These are phyloP conservation scores for Aegilops sharonensis DNA, from an alignment of 176 grass and related monocot species.

Conservation along the genomic window DNA sequence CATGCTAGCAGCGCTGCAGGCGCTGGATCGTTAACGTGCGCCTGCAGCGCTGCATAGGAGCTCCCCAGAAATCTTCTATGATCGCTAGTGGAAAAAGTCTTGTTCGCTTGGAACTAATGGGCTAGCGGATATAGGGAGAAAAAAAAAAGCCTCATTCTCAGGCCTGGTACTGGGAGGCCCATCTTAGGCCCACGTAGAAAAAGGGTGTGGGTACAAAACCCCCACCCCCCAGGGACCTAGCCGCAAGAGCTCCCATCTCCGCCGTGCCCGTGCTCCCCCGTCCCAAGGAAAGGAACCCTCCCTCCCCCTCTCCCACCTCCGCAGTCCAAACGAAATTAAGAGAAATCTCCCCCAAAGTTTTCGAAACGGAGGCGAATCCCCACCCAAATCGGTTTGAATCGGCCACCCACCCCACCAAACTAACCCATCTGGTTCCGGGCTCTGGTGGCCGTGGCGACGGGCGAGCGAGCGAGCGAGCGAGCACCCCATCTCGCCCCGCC, in stretches of 20 bases:
- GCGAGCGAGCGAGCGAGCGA: neutral
- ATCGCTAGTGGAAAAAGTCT: too few relatives aligned
- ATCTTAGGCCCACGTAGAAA: neutral
- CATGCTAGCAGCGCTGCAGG: too few relatives aligned
- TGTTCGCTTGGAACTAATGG: neutral
- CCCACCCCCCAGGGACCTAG: neutral
- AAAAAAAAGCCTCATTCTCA: neutral
- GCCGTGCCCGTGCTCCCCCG: neutral
- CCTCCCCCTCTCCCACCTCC: neutral
- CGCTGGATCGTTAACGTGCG: too few relatives aligned
- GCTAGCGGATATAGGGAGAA: too few relatives aligned
- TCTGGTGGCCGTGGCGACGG: constrained; percentile 13
- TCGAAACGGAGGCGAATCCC: neutral
- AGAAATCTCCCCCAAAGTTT: neutral
- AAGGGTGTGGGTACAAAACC: neutral
- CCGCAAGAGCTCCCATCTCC: neutral
- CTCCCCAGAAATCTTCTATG: too few relatives aligned
- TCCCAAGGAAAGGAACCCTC: neutral
- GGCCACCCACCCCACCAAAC: neutral
- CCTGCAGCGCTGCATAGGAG: too few relatives aligned
- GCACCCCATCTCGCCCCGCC: neutral
- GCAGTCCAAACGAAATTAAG: neutral
- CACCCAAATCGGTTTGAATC: neutral
- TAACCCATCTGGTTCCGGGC: constrained; percentile 1
- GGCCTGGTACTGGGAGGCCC: neutral